Evolutionary conservation across 73 alveolate species (phyloP), one percentile per base, ranked within the genome.

Genomic region (Paramecium sexaurelia): DNA sequence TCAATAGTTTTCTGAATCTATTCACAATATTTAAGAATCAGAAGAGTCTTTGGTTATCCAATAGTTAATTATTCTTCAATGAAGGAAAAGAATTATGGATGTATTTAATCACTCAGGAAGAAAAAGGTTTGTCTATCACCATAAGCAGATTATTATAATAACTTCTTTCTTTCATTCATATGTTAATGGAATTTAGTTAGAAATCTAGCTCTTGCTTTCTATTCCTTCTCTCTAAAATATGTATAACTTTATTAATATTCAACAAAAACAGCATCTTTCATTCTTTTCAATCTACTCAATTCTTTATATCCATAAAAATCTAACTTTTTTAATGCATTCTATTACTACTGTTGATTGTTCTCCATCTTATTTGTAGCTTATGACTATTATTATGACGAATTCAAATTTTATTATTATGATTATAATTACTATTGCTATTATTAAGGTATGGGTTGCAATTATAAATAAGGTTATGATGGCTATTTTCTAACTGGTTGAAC

Each of bases 121-220:
- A 78, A 78, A 43, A 78, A 78, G 8, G 90, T 78, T 24, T 78
- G 27, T 41, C 11, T 78, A 43, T 78, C 71, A 9, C 55, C 73
- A 20, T 78, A 78, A 22, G 55, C 55, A 24, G 43, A 22, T 39
- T 39, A 45, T 24, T 39, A 43, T 7, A 78, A 7, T 7, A 78
- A 29, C 13, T 78, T 78, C 51, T 40, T 78, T 45, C 73, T 78
- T 32, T 78, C 90, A 39, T 37, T 78, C 90, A 78, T 78, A 22
- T 78, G 90, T 24, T 78, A 15, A 45, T 78, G 90, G 7, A 29
- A 78, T 78, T 78, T 78, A 7, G 90, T 78, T 1, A 78, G 71
- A 24, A 78, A 78, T 78, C 73, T 41, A 43, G 75, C 43, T 78
- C 90, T 37, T 19, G 90, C 69, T 13, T 78, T 78, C 22, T 78